A percentile compares a stretch with the other conserved stretches of the same genome.
These are phyloP conservation scores for Salix koriyanagi DNA, from an alignment of 345 rosid species.

Conservation along the genomic window DNA sequence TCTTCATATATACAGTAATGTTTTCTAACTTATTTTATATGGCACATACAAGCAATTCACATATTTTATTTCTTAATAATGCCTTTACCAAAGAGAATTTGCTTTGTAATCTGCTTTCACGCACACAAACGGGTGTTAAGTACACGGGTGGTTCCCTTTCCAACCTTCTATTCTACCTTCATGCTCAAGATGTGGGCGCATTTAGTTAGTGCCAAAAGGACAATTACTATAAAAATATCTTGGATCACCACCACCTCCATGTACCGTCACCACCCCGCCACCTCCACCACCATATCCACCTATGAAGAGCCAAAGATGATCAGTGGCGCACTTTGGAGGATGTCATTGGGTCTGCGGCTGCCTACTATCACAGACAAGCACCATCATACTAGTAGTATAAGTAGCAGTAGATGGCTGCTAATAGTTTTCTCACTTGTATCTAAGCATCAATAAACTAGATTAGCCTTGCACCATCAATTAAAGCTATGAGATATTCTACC, in stretches of 20 bases:
- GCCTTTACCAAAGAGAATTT: neutral
- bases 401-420: neutral
- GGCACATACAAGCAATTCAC: neutral
- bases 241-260: neutral
- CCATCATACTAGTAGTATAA: neutral
- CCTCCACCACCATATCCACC: neutral
- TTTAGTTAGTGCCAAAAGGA: neutral
- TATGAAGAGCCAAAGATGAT: neutral
- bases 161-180: neutral
- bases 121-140: neutral
- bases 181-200: neutral
- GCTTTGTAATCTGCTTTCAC: neutral
- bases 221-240: neutral
- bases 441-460: neutral
- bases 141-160: neutral
- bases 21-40: neutral
- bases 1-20: neutral
- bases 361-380: neutral
- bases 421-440: neutral
- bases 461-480: neutral
- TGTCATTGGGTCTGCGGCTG: neutral
- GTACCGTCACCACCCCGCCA: neutral
- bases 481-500: constrained; percentile 35
- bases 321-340: neutral
- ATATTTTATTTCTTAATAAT: neutral